phyloP scores from a whole-genome alignment of 208 protist genomes.

The Trypanosoma boissoni region DNA sequence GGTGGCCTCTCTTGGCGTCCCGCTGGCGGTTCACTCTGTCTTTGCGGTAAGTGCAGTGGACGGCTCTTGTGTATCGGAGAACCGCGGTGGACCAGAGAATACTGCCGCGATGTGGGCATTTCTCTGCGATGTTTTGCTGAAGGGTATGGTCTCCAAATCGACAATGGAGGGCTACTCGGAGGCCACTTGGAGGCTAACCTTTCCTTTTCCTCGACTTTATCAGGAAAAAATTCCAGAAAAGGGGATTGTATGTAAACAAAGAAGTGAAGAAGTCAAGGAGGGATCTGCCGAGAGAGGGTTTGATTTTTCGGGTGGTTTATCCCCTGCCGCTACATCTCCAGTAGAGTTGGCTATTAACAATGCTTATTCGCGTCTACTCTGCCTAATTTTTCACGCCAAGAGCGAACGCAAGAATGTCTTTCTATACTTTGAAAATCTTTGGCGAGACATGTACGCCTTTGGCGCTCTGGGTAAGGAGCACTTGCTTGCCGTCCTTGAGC shows the following conservation, averaged over 20 bases:
- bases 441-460: constrained; percentile 8
- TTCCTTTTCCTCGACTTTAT: too few relatives aligned
- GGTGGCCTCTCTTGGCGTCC: background rate
- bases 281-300: too few relatives aligned
- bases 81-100: constrained; percentile 22
- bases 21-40: constrained; percentile 10
- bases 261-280: too few relatives aligned
- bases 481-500: background rate
- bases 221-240: too few relatives aligned
- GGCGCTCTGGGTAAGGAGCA: constrained; percentile 1
- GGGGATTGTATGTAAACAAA: too few relatives aligned
- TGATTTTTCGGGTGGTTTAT: too few relatives aligned
- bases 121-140: constrained; percentile 25
- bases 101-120: constrained; percentile 25
- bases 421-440: constrained; percentile 7
- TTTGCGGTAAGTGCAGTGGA: constrained; percentile 16
- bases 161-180: background rate
- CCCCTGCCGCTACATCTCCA: background rate
- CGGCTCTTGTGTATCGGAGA: constrained; percentile 29
- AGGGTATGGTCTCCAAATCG: constrained; percentile 1
- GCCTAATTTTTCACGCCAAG: constrained; percentile 8
- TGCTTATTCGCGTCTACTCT: background rate
- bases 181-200: too few relatives aligned
- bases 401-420: constrained; percentile 7
- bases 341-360: background rate